Conservation (phyloP, 1,139 yeast genomes). For the Taphrina communis region DNA sequence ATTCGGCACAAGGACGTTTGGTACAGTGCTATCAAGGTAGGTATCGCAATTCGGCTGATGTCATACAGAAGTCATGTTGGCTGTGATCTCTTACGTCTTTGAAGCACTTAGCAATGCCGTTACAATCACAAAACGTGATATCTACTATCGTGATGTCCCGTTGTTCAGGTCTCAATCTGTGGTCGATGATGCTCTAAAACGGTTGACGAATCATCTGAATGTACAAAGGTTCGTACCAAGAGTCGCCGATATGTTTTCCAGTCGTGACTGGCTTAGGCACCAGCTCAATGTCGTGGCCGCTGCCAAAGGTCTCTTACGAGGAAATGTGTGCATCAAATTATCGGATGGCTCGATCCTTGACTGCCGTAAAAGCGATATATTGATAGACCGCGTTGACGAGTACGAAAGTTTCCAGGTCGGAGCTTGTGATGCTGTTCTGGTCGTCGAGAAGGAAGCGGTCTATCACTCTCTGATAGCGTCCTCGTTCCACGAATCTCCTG, state of each 20-base stretch:
- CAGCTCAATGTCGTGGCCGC: constrained; percentile 62
- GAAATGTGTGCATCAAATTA: constrained; percentile 51
- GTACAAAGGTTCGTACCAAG: constrained; percentile 48
- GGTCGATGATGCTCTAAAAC: constrained; percentile 57
- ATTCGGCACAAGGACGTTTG: constrained; percentile 10
- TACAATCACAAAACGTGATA: constrained; percentile 56
- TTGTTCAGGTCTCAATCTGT: constrained; percentile 59
- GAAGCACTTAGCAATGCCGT: constrained; percentile 17
- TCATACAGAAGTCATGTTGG: constrained; percentile 3
- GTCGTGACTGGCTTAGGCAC: constrained; percentile 41
- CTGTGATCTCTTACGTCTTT: constrained; percentile 20
- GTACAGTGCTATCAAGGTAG: neutral
- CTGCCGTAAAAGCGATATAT: constrained; percentile 45
- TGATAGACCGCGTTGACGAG: constrained; percentile 22
- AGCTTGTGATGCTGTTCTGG: constrained; percentile 53
- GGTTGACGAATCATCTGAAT: constrained; percentile 48
- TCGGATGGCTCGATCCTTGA: constrained; percentile 45
- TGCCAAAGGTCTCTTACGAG: constrained; percentile 67
- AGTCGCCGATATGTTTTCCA: neutral
- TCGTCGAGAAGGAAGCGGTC: constrained; percentile 69
- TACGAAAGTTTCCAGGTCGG: constrained; percentile 8
- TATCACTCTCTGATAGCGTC: constrained; percentile 47
- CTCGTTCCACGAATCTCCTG: constrained; percentile 38
- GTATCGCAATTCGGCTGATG: neutral
- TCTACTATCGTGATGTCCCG: constrained; percentile 68